Evolutionary conservation across 345 rosid genomes (phyloP).

Genomic region (Arabidopsis thaliana): TAIR10.1 NC_003075.7:6872501-6873000

Average conservation of each 20-base stretch:
- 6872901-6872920: slow-evolving; percentile 72
- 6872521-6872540: slow-evolving; percentile 65
- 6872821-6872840: slow-evolving; percentile 91
- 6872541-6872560: slow-evolving; percentile 80
- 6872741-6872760: slow-evolving; percentile 66
- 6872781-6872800: slow-evolving; percentile 73
- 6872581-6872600: slow-evolving; percentile 85
- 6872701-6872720: slow-evolving; percentile 81
- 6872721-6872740: slow-evolving; percentile 76
- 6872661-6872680: slow-evolving; percentile 65
- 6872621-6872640: slow-evolving; percentile 55
- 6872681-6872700: slow-evolving; percentile 78
- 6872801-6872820: slow-evolving; percentile 87
- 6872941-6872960: slow-evolving; percentile 1
- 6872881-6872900: slow-evolving; percentile 62
- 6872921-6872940: slow-evolving; percentile 38
- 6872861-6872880: slow-evolving; percentile 50
- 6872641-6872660: slow-evolving; percentile 74
- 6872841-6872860: slow-evolving; percentile 55
- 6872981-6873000: slow-evolving; percentile 59
- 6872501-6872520: slow-evolving; percentile 68
- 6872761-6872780: slow-evolving; percentile 63
- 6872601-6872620: slow-evolving; percentile 89
- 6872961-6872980: slow-evolving; percentile 49
- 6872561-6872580: slow-evolving; percentile 75